Evolutionary conservation across 495 filamentous ascomycete species (phyloP).

Genomic region (Chaetomium fimeti): DNA sequence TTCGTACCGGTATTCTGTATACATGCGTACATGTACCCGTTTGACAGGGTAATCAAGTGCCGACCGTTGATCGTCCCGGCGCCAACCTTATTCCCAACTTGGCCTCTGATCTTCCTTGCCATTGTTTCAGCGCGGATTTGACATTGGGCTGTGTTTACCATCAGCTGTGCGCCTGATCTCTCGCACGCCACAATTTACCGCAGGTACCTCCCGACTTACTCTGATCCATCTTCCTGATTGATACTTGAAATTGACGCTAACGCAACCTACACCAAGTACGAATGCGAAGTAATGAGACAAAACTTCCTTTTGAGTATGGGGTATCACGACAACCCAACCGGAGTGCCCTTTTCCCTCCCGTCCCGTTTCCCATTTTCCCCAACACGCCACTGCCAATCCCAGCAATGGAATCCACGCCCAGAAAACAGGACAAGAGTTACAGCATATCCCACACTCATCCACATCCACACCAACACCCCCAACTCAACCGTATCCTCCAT

Average conservation of each 20-base stretch:
- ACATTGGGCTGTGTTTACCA: background rate
- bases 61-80: background rate
- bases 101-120: background rate
- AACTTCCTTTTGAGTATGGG: background rate
- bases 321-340: slow-evolving; percentile 10
- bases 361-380: background rate
- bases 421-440: background rate
- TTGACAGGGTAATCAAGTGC: background rate
- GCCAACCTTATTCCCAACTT: background rate
- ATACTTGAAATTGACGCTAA: too few species aligned
- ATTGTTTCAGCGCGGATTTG: background rate
- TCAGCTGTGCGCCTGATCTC: too few species aligned
- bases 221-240: too few species aligned
- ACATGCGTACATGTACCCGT: background rate
- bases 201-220: too few species aligned
- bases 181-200: too few species aligned
- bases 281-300: background rate
- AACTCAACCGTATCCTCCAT: too few species aligned
- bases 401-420: background rate
- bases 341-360: background rate
- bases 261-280: too few species aligned
- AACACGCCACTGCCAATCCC: background rate
- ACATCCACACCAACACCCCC: too few species aligned
- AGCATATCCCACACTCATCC: too few species aligned
- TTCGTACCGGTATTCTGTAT: too few species aligned